Conservation (phyloP, 176 grass and related monocot species). For the Triticum urartu region DNA sequence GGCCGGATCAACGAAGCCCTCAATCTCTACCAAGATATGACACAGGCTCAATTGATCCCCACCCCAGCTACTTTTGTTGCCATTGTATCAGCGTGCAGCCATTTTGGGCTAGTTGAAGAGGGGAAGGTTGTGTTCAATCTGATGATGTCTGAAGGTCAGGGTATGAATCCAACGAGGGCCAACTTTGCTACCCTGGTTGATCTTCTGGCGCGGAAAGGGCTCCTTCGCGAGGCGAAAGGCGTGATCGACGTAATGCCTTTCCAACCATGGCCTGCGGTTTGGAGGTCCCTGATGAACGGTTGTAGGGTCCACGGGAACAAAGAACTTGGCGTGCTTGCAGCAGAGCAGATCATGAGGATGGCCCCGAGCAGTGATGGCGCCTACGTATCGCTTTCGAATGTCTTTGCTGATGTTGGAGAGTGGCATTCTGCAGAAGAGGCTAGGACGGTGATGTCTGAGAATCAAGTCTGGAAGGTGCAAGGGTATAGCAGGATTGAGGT, state of each 20-base stretch:
- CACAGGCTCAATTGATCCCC: conserved; percentile 26
- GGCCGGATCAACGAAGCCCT: conserved; percentile 39
- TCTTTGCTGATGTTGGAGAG: conserved; percentile 48
- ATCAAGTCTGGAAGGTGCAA: conserved; percentile 43
- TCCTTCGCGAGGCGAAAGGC: conserved; percentile 39
- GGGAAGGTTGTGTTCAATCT: conserved; percentile 39
- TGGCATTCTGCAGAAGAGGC: conserved; percentile 46
- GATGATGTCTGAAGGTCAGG: conserved; percentile 30
- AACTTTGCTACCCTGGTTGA: conserved; percentile 49
- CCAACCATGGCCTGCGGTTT: conserved; percentile 51
- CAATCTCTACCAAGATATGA: conserved; percentile 42
- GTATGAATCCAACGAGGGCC: conserved; percentile 37
- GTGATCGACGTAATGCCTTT: conserved; percentile 50
- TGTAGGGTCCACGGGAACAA: conserved; percentile 55
- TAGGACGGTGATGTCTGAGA: conserved; percentile 46
- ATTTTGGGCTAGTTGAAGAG: conserved; percentile 54
- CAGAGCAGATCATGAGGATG: conserved; percentile 40
- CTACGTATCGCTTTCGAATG: conserved; percentile 50
- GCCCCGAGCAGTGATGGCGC: conserved; percentile 38
- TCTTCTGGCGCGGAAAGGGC: conserved; percentile 56
- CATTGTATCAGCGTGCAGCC: conserved; percentile 47
- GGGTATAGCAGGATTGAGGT: conserved; percentile 46
- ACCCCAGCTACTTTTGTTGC: conserved; percentile 62
- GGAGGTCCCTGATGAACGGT: conserved; percentile 67
- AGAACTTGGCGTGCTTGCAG: conserved; percentile 43